Conservation (phyloP, 371 early-diverging fungal species). For the Saksenaea oblongispora region DNA sequence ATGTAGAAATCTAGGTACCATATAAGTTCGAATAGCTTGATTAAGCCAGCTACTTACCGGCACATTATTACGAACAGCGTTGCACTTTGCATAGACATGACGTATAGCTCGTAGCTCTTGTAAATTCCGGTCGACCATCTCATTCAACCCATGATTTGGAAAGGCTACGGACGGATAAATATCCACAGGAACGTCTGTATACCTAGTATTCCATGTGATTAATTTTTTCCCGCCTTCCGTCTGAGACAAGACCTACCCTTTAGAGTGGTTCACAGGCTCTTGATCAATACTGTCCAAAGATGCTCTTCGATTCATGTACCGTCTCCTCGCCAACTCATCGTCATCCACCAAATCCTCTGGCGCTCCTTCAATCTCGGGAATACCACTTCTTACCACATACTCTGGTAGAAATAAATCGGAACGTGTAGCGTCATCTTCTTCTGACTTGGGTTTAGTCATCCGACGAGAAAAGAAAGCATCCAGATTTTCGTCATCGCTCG, state of each 20-base stretch:
- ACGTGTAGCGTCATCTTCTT: constrained; percentile 37
- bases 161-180: constrained; percentile 63
- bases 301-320: constrained; percentile 2
- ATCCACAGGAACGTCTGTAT: constrained; percentile 49
- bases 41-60: constrained; percentile 39
- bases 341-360: neutral
- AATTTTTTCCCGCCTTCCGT: constrained; percentile 15
- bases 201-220: constrained; percentile 20
- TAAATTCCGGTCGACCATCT: constrained; percentile 63
- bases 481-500: constrained; percentile 51
- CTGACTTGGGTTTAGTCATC: constrained; percentile 47
- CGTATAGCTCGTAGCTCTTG: constrained; percentile 68
- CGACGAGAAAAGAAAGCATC: constrained; percentile 60
- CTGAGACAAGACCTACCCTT: neutral
- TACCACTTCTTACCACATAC: constrained; percentile 49
- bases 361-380: constrained; percentile 43
- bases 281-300: neutral
- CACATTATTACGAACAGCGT: constrained; percentile 65
- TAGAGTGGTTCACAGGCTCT: neutral
- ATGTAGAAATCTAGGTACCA: constrained; percentile 25
- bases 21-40: neutral
- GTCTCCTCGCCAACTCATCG: neutral
- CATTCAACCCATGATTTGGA: constrained; percentile 60
- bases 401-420: constrained; percentile 58
- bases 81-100: constrained; percentile 72